These are phyloP conservation scores for Backusella macrospora DNA, from an alignment of 192 early-diverging fungal genomes.

Conservation along the genomic window DNA sequence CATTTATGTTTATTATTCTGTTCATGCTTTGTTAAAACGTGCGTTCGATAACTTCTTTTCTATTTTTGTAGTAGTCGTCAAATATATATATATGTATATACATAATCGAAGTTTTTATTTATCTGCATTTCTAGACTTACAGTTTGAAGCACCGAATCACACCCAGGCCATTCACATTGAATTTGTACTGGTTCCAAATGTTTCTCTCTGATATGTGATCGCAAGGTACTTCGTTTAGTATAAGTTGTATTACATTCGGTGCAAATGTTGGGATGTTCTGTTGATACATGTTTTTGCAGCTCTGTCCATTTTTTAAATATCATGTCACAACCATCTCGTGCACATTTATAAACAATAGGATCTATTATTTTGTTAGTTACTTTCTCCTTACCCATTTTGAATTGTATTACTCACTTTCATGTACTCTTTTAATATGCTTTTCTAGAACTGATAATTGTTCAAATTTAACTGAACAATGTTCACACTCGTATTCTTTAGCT, in stretches of 20 bases:
- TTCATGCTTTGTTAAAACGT: not conserved
- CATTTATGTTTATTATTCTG: not conserved
- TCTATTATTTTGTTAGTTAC: not conserved
- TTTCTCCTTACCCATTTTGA: no score
- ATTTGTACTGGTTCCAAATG: not conserved
- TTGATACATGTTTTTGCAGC: not conserved
- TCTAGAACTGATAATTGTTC: not conserved
- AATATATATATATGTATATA: no score
- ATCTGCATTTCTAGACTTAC: not conserved
- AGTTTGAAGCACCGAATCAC: conserved; percentile 1
- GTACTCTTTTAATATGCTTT: conserved; percentile 14
- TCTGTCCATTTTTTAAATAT: conserved; percentile 16
- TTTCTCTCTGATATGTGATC: conserved; percentile 2
- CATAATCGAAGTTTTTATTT: not conserved
- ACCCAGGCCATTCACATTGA: conserved; percentile 7
- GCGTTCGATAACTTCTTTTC: conserved; percentile 12
- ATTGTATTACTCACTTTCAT: not conserved
- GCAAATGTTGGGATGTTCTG: not conserved
- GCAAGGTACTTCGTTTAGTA: not conserved
- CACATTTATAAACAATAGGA: conserved; percentile 8
- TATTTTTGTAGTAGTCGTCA: not conserved
- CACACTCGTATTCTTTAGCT: not conserved
- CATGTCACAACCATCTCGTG: not conserved
- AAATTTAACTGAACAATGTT: not conserved
- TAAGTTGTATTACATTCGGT: not conserved